phyloP scores from a whole-genome alignment of 1,284 basidiomycete genomes.

The Boletus semigastroideus region DNA sequence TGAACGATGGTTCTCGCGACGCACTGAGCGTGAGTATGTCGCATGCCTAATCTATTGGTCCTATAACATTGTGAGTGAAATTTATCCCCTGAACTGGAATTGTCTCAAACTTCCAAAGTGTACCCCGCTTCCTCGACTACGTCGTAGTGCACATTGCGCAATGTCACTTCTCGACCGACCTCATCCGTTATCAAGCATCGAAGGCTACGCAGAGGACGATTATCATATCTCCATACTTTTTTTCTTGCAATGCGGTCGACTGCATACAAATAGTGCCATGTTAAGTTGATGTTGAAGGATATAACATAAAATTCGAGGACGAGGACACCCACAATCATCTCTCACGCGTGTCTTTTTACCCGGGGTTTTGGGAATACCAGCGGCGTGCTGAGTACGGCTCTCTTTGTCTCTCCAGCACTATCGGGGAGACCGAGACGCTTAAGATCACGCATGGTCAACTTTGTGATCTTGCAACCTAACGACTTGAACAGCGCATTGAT shows the following conservation, averaged over 20 bases:
- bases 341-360: slow-evolving; percentile 19
- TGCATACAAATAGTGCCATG: background rate
- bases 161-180: no score
- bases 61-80: no score
- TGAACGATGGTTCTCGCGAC: no score
- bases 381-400: slow-evolving; percentile 72
- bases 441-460: slow-evolving; percentile 61
- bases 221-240: slow-evolving; percentile 5
- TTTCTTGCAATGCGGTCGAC: background rate
- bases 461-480: slow-evolving; percentile 66
- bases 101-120: no score
- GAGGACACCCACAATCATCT: background rate
- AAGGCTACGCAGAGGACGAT: no score
- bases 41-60: no score
- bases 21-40: no score
- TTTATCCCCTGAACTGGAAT: no score
- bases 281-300: background rate
- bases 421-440: slow-evolving; percentile 66
- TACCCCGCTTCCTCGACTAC: no score
- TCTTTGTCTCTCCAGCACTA: slow-evolving; percentile 55
- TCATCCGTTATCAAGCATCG: no score
- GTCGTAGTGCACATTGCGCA: no score
- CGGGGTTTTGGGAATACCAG: slow-evolving; percentile 74
- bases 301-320: background rate
- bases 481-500: slow-evolving; percentile 54